Evolutionary conservation across 495 filamentous ascomycete species (phyloP).

Genomic region (Podospora comata): DNA sequence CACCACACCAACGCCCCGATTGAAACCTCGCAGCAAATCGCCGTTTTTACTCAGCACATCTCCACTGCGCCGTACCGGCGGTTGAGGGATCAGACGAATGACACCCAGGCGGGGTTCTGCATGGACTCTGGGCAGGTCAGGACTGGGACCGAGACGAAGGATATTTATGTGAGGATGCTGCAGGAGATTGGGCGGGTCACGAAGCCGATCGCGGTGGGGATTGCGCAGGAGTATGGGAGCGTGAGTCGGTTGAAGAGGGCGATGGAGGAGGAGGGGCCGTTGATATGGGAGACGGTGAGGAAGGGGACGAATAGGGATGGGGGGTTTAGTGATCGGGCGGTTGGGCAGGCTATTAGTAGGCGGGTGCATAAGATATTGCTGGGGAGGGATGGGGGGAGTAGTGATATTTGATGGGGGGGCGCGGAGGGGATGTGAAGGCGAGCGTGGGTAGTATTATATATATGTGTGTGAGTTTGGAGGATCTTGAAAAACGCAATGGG

Average conservation of each 20-base stretch:
- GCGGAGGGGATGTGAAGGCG: too few species aligned
- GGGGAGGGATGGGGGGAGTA: constrained; percentile 61
- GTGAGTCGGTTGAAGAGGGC: constrained; percentile 55
- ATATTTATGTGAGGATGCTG: constrained; percentile 76
- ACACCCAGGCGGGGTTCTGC: constrained; percentile 63
- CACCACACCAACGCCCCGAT: constrained; percentile 62
- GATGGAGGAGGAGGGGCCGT: constrained; percentile 58
- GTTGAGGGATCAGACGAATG: constrained; percentile 37
- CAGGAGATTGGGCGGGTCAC: constrained; percentile 75
- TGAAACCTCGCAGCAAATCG: constrained; percentile 76
- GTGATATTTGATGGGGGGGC: constrained; percentile 48
- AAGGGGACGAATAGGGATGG: constrained; percentile 70
- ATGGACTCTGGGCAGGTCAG: constrained; percentile 82
- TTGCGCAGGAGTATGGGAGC: constrained; percentile 59
- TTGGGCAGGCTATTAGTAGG: constrained; percentile 69
- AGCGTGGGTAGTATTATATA: background rate
- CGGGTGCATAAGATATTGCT: constrained; percentile 73
- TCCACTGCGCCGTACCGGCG: constrained; percentile 70
- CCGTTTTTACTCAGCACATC: constrained; percentile 76
- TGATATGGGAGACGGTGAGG: constrained; percentile 57
- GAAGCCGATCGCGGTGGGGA: constrained; percentile 67
- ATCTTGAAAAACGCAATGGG: too few species aligned
- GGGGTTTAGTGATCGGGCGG: constrained; percentile 57
- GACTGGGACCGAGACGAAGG: constrained; percentile 60
- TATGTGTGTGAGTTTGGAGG: background rate